Evolutionary conservation across 2,329 filamentous ascomycete species (phyloP).

Genomic region (Penicillium sp.): DNA sequence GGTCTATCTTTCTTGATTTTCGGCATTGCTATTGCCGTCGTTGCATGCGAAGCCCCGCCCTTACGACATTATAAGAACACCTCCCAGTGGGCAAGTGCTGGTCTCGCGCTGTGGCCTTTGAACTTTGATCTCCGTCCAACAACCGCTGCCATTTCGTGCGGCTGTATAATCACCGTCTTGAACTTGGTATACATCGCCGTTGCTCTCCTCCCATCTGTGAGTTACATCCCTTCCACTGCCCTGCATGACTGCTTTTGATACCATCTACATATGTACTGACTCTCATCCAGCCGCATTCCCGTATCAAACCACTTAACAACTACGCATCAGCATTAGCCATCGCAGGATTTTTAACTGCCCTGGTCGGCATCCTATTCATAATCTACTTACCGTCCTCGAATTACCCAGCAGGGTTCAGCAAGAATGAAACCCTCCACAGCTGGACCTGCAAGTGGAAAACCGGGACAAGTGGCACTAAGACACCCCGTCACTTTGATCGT

Average conservation of each 20-base stretch:
- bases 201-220: constrained; percentile 38
- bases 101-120: constrained; percentile 42
- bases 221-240: constrained; percentile 6
- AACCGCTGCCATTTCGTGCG: constrained; percentile 36
- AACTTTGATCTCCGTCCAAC: constrained; percentile 43
- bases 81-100: constrained; percentile 30
- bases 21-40: constrained; percentile 27
- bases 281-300: constrained; percentile 32
- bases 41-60: constrained; percentile 40
- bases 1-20: constrained; percentile 34
- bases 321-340: constrained; percentile 34
- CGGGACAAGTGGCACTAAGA: constrained; percentile 13
- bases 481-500: constrained; percentile 37
- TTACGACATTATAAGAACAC: constrained; percentile 41
- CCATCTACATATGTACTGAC: neutral
- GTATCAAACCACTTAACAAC: constrained; percentile 35
- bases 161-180: constrained; percentile 34
- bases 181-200: constrained; percentile 33
- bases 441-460: constrained; percentile 44
- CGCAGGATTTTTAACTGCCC: constrained; percentile 36
- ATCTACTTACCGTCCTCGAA: constrained; percentile 33
- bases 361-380: constrained; percentile 32
- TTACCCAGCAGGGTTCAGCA: constrained; percentile 29
- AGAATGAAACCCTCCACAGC: constrained; percentile 38
- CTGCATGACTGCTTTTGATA: neutral